Evolutionary conservation across 2,329 filamentous ascomycete species (phyloP), one percentile per base, ranked within the genome.

Genomic region (Dryadomyces quercivorus): DNA sequence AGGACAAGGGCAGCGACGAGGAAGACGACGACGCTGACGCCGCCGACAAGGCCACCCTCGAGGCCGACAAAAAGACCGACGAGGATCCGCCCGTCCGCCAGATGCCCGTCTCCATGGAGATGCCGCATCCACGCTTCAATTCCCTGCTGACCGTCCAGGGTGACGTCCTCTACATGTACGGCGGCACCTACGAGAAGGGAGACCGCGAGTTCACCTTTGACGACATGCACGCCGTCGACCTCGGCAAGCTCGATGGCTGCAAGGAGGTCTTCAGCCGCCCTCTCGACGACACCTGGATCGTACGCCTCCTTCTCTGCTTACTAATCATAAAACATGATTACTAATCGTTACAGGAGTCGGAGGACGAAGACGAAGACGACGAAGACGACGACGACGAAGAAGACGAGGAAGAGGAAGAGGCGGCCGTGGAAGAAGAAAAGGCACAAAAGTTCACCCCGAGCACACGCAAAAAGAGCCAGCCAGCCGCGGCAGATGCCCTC

Each of bases 131-230:
- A 18, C 79, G 93, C 52, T 98, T 98, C 72, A 97, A 97, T 62
- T 85, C 90, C 1, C 87, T 93, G 61, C 72, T 97, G 43, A 82
- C 92, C 0, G 88, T 97, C 0, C 91, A 97, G 69, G 88, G 91
- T 60, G 93, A 98, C 66, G 82, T 88, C 9, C 76, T 97, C 1
- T 98, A 92, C 70, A 88, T 97, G 53, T 97, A 94, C 64, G 91
- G 93, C 34, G 93, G 93, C 18, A 98, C 92, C 0, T 96, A 86
- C 63, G 93, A 98, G 66, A 93, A 95, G 66, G 92, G 88, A 18
- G 93, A 98, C 63, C 80, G 88, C 21, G 93, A 98, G 68, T 95
- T 87, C 63, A 97, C 91, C 0, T 95, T 97, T 68, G 91, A 96
- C 62, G 93, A 98, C 63, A 75, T 98, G 69, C 94, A 94, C 70